phyloP scores from a whole-genome alignment of 2,329 filamentous ascomycete genomes.

The Myriosclerotinia duriaeana region DNA sequence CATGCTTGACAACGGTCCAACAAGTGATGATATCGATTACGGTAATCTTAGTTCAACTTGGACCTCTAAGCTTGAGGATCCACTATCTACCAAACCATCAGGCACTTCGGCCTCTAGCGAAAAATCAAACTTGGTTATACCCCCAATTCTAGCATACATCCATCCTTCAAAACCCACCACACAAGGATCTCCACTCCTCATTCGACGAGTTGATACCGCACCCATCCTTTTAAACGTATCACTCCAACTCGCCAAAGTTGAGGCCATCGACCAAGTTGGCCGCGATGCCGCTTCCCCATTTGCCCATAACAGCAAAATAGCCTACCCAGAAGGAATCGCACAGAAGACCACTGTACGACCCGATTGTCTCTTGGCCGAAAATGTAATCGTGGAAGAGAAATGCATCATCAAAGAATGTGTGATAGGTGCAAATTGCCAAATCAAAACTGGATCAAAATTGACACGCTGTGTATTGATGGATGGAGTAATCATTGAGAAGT shows the following conservation, averaged over 20 bases:
- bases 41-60: constrained; percentile 38
- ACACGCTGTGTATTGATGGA: constrained; percentile 93
- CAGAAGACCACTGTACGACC: constrained; percentile 75
- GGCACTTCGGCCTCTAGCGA: background rate
- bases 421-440: constrained; percentile 82
- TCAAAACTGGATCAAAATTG: constrained; percentile 80
- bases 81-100: constrained; percentile 5
- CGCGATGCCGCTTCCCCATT: constrained; percentile 64
- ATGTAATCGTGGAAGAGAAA: constrained; percentile 85
- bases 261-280: constrained; percentile 64
- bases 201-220: constrained; percentile 85
- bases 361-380: constrained; percentile 82
- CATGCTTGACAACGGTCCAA: constrained; percentile 36
- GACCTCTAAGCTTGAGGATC: constrained; percentile 33
- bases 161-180: constrained; percentile 56
- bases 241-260: constrained; percentile 81
- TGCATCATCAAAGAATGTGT: constrained; percentile 90
- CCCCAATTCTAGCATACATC: constrained; percentile 78
- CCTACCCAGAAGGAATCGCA: constrained; percentile 79
- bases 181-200: constrained; percentile 55
- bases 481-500: constrained; percentile 78
- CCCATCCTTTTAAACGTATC: constrained; percentile 79
- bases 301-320: constrained; percentile 75
- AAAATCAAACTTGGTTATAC: constrained; percentile 51
- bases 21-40: constrained; percentile 37